phyloP scores from a whole-genome alignment of 495 filamentous ascomycete genomes.

The Hypoxylon fuscum region DNA sequence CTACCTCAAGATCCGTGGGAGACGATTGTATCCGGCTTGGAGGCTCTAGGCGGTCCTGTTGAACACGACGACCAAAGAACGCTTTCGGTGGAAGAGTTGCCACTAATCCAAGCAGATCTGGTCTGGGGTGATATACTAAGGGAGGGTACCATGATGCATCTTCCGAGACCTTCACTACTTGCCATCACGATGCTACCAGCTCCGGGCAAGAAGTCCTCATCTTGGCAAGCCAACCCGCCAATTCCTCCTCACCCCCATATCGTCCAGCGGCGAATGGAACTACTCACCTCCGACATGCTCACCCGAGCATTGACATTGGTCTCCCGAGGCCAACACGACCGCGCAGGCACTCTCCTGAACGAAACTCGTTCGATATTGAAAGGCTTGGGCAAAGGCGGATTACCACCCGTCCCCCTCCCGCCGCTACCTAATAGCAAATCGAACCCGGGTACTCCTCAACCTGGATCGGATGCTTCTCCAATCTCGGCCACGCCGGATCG shows the following conservation, averaged over 20 bases:
- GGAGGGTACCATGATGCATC: slow-evolving; percentile 87
- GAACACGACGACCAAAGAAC: slow-evolving; percentile 88
- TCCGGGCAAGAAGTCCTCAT: slow-evolving; percentile 65
- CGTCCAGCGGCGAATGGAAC: slow-evolving; percentile 96
- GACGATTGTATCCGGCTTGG: slow-evolving; percentile 92
- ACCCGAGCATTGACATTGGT: slow-evolving; percentile 91
- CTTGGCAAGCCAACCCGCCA: slow-evolving; percentile 74
- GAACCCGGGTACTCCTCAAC: slow-evolving; percentile 57
- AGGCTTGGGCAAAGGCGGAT: slow-evolving; percentile 91
- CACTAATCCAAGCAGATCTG: slow-evolving; percentile 93
- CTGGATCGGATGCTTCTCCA: slow-evolving; percentile 55
- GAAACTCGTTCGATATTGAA: slow-evolving; percentile 97
- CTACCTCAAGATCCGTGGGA: slow-evolving; percentile 96
- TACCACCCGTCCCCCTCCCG: slow-evolving; percentile 83
- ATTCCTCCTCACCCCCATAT: slow-evolving; percentile 96
- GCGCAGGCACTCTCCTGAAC: slow-evolving; percentile 86
- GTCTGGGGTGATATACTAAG: slow-evolving; percentile 93
- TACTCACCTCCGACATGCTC: slow-evolving; percentile 98
- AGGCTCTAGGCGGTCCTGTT: slow-evolving; percentile 90
- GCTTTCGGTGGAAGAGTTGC: slow-evolving; percentile 91
- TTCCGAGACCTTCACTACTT: slow-evolving; percentile 88
- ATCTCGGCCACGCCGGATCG: slow-evolving; percentile 57
- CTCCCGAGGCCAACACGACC: slow-evolving; percentile 89
- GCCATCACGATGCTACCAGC: slow-evolving; percentile 98
- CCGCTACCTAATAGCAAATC: slow-evolving; percentile 53